phyloP scores from a whole-genome alignment of 2,329 filamentous ascomycete species.

The Hymenoscyphus repandus region DNA sequence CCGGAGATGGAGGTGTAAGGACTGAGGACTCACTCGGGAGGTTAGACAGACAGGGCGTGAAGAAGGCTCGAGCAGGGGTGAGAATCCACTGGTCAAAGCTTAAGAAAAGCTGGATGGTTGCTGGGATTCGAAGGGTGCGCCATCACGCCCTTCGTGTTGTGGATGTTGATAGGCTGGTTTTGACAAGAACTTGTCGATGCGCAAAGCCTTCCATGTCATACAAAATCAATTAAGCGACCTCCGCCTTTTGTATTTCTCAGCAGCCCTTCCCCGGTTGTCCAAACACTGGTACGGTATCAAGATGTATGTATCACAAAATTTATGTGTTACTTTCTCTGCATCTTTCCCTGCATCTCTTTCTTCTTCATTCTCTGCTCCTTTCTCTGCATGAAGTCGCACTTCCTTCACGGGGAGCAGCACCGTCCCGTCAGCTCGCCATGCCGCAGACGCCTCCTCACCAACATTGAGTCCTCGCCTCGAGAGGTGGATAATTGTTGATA shows the following conservation, averaged over 20 bases:
- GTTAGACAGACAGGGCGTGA: neutral
- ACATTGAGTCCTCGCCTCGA: too few relatives aligned
- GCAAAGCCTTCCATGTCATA: neutral
- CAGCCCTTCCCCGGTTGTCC: neutral
- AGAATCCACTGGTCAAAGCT: neutral
- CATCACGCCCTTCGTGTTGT: neutral
- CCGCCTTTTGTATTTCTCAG: neutral
- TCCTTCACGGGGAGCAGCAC: too few relatives aligned
- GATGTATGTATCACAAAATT: neutral
- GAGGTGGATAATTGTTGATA: too few relatives aligned
- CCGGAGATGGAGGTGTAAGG: neutral
- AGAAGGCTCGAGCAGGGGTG: neutral
- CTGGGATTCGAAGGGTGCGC: too few relatives aligned
- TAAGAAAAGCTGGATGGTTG: neutral
- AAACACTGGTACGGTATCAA: too few relatives aligned
- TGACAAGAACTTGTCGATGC: neutral
- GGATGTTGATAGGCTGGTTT: slow-evolving; percentile 4
- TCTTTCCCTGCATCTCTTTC: too few relatives aligned
- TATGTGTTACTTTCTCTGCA: neutral
- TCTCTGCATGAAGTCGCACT: too few relatives aligned
- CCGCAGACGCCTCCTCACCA: too few relatives aligned
- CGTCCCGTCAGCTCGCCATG: too few relatives aligned
- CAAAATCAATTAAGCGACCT: neutral
- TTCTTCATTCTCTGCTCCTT: too few relatives aligned
- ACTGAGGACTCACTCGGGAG: neutral